Base-by-base conservation (phyloP, 1,284 basidiomycete species). In the Leccinum cinnamomeum region DNA sequence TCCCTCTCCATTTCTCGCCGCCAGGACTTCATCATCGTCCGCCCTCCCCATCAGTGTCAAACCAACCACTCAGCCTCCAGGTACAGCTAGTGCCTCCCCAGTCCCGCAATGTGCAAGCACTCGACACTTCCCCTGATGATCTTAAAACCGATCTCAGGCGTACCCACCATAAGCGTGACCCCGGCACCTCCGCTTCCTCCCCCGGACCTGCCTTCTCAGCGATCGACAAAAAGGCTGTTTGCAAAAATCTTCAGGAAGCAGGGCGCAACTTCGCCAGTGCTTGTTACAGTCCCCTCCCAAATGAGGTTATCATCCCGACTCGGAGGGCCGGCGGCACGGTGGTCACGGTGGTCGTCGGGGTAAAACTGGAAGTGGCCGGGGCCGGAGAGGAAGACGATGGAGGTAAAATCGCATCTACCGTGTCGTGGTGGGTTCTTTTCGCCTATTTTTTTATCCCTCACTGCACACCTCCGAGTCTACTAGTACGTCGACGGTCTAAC, bases 21-120 rank as follows among this genome's bases (percentile, higher is more conserved):
- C 8, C 65, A 95, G 92, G 92, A 90, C 0, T 94, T 94, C 76
- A 89, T 92, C 64, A 85, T 93, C 69, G 92, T 94, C 53, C 85
- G 92, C 57, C 92, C 92, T 1, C 94, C 94, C 91, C 94, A 0
- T 85, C 89, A 16, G 28, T 89, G 72, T 83, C 86, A 18, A 92
- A 91, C 68, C 94, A 97, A 69, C 93, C 95, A 0, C 81, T 97
- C 56, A 97, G 97, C 74, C 83, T 98, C 1, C 96, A 98, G 74
- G 89, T 98, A 6, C 96, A 98, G 76, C 87, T 98, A 35, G 90
- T 97, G 8, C 90, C 90, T 12, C 88, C 89, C 0, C 80, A 84
- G 62, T 76, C 80, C 20, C 81, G 82, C 25, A 44, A 65, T 7
- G 72, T 79, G 3, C 78, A 77, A 35, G 81, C 80, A 5, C 72